Evolutionary conservation across 768 basidiomycete genomes (phyloP).

Genomic region (Tulasnella sp.): DNA sequence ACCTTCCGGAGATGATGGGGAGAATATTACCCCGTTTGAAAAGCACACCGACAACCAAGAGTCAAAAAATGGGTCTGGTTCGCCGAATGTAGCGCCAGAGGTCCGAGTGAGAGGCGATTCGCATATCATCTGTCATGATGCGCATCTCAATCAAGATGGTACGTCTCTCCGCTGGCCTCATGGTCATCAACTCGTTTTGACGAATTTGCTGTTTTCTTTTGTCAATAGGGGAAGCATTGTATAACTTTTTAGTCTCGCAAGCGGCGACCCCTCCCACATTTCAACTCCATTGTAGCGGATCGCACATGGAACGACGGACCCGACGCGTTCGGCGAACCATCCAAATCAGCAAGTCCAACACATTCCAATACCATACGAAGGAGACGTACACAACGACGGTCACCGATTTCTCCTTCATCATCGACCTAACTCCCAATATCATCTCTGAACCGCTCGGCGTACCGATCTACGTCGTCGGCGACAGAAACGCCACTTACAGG

Average conservation of each 20-base stretch:
- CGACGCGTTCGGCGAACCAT: slow-evolving; percentile 42
- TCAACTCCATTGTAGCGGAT: slow-evolving; percentile 41
- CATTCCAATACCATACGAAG: slow-evolving; percentile 26
- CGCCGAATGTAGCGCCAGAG: slow-evolving; percentile 41
- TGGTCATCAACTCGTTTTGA: no score
- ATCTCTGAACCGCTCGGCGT: slow-evolving; percentile 24
- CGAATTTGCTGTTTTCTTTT: background rate
- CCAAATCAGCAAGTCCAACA: slow-evolving; percentile 28
- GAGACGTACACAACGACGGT: slow-evolving; percentile 50
- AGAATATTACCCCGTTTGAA: no score
- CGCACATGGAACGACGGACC: slow-evolving; percentile 44
- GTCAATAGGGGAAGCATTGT: slow-evolving; percentile 51
- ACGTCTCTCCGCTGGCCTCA: slow-evolving; percentile 15
- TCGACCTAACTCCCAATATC: slow-evolving; percentile 43
- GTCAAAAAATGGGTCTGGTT: slow-evolving; percentile 14
- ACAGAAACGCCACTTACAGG: slow-evolving; percentile 53
- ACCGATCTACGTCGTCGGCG: slow-evolving; percentile 51
- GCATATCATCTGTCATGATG: slow-evolving; percentile 58
- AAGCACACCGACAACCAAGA: no score
- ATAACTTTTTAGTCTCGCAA: slow-evolving; percentile 58
- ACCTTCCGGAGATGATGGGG: no score
- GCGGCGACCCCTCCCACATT: slow-evolving; percentile 38
- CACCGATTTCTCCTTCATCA: slow-evolving; percentile 58
- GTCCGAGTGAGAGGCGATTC: slow-evolving; percentile 40
- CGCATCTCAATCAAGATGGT: slow-evolving; percentile 58